Conservation (phyloP, 768 basidiomycete species). For the Boletus subparvulus region DNA sequence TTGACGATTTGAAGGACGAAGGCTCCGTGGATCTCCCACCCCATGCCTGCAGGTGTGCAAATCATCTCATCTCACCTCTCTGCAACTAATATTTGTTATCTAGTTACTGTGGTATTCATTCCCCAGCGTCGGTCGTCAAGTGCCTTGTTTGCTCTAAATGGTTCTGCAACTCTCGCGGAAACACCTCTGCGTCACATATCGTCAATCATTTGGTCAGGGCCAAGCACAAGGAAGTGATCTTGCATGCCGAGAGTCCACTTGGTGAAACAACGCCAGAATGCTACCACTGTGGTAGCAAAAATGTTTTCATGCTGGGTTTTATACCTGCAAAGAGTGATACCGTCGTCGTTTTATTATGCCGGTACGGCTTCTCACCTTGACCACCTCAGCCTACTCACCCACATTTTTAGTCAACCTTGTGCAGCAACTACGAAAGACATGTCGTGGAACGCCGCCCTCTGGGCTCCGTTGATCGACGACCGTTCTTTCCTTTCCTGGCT, state of each 20-base stretch:
- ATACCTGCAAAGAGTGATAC: conserved; percentile 99
- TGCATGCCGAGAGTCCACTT: conserved; percentile 92
- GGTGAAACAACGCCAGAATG: conserved; percentile 99
- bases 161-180: conserved; percentile 99
- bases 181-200: conserved; percentile 97
- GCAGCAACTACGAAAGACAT: conserved; percentile 97
- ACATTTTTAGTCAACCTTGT: conserved; percentile 79
- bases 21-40: conserved; percentile 75
- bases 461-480: conserved; percentile 99
- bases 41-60: conserved; percentile 90
- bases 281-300: conserved; percentile 99
- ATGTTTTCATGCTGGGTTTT: conserved; percentile 99
- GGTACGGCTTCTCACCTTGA: conserved; percentile 49
- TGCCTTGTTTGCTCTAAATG: conserved; percentile 90
- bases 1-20: conserved; percentile 89
- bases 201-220: conserved; percentile 99
- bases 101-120: conserved; percentile 98
- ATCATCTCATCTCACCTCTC: background rate
- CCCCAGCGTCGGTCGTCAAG: conserved; percentile 95
- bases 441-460: conserved; percentile 96
- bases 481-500: conserved; percentile 99
- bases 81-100: conserved; percentile 6
- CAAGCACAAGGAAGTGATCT: conserved; percentile 97
- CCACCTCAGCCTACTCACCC: background rate
- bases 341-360: conserved; percentile 94